phyloP scores from a whole-genome alignment of 306 rosid genomes.

The Crataegus laevigata region DNA sequence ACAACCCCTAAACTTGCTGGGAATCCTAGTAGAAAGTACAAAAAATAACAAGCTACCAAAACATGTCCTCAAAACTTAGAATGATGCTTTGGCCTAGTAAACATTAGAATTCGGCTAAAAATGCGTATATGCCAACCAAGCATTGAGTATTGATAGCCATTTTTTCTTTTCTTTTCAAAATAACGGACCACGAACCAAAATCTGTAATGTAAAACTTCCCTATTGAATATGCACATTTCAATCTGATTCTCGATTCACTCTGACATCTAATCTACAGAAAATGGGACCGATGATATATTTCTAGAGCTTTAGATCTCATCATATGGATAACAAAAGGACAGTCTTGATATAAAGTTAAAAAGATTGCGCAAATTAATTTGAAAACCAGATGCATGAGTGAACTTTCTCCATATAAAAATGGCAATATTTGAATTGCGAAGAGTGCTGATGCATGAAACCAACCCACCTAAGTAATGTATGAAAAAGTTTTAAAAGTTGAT shows the following conservation, averaged over 20 bases:
- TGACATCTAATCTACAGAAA: too few species aligned
- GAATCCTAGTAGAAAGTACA: not conserved
- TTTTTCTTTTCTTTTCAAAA: not conserved
- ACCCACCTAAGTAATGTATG: slow-evolving; percentile 5
- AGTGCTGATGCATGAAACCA: not conserved
- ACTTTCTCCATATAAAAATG: slow-evolving; percentile 13
- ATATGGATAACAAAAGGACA: not conserved
- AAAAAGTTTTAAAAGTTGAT: slow-evolving; percentile 13
- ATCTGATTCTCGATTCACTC: not conserved
- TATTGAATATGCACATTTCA: not conserved
- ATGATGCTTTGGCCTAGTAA: not conserved
- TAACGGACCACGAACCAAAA: not conserved
- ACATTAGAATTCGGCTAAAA: too few species aligned
- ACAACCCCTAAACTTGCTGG: not conserved
- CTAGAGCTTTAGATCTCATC: not conserved
- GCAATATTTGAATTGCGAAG: not conserved
- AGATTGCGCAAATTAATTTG: not conserved
- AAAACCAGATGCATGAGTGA: not conserved
- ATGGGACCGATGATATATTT: not conserved
- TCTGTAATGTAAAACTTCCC: not conserved
- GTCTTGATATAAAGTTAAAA: not conserved
- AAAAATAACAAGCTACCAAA: not conserved
- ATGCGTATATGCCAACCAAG: too few species aligned
- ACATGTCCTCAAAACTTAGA: not conserved
- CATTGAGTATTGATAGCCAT: not conserved